Percentiles rank a stretch among this genome's conserved stretches.
Evolutionary conservation across 2,329 filamentous ascomycete genomes (phyloP).

Genomic region (Calycina marina): DNA sequence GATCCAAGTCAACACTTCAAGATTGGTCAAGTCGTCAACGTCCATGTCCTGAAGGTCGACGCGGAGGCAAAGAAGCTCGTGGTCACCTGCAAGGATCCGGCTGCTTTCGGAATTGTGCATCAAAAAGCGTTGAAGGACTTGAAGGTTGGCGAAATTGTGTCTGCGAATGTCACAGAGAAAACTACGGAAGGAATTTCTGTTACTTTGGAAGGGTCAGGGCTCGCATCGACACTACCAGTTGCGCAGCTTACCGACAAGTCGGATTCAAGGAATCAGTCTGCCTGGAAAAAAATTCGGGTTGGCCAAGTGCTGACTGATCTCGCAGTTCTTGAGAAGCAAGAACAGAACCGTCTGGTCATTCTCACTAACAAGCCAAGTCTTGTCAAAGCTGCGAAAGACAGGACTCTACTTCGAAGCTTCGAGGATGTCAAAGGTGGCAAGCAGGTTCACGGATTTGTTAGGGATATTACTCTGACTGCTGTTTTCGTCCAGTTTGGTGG

Average conservation of each 20-base stretch:
- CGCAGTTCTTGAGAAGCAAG: conserved; percentile 76
- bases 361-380: conserved; percentile 76
- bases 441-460: conserved; percentile 64
- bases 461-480: conserved; percentile 67
- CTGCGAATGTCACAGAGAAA: conserved; percentile 70
- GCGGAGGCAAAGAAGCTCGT: conserved; percentile 56
- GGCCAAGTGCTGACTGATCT: conserved; percentile 72
- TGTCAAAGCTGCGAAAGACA: conserved; percentile 57
- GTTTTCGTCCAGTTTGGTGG: conserved; percentile 82
- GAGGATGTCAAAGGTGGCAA: conserved; percentile 57
- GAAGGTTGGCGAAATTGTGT: conserved; percentile 58
- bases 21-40: conserved; percentile 77
- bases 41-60: conserved; percentile 74
- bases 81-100: conserved; percentile 86
- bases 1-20: conserved; percentile 84
- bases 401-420: conserved; percentile 56
- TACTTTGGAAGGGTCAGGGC: conserved; percentile 55
- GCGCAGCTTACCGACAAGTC: conserved; percentile 80
- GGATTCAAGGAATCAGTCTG: conserved; percentile 58
- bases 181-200: conserved; percentile 62
- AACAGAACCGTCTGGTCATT: conserved; percentile 58
- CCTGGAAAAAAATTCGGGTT: conserved; percentile 67
- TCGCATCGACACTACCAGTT: conserved; percentile 65
- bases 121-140: conserved; percentile 65
- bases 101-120: conserved; percentile 58